Percentiles rank a stretch among this genome's conserved stretches.
Evolutionary conservation across 2,329 filamentous ascomycete species (phyloP).

Genomic region (Colletotrichum sublineola): DNA sequence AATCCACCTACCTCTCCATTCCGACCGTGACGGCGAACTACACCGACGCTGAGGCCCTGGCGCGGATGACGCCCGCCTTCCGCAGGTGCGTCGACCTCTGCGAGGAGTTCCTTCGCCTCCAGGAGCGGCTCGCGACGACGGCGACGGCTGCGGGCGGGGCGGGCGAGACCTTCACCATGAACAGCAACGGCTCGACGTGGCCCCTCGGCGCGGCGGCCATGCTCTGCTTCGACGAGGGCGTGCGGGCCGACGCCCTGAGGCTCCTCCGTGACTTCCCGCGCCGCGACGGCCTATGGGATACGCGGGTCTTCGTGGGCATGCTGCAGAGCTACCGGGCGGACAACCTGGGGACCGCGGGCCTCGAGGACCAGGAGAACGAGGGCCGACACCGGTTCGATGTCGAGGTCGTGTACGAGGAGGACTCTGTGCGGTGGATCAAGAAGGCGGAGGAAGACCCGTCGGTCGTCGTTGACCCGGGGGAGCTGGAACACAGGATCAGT

Average conservation of each 20-base stretch:
- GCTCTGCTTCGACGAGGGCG: constrained; percentile 54
- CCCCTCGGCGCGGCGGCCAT: constrained; percentile 57
- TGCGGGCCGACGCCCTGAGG: constrained; percentile 56
- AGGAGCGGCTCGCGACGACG: neutral
- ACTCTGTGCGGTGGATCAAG: constrained; percentile 34
- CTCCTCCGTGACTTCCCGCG: constrained; percentile 57
- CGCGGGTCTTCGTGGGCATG: constrained; percentile 55
- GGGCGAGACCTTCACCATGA: constrained; percentile 32
- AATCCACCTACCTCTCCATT: constrained; percentile 43
- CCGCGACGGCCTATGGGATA: constrained; percentile 60
- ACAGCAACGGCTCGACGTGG: constrained; percentile 51
- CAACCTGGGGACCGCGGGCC: neutral
- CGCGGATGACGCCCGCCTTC: constrained; percentile 56
- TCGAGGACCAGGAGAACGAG: neutral
- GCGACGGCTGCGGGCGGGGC: neutral
- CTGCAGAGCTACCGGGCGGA: constrained; percentile 10
- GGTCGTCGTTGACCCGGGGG: neutral
- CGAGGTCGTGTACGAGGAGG: constrained; percentile 37
- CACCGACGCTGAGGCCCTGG: constrained; percentile 52
- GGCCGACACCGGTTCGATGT: constrained; percentile 18
- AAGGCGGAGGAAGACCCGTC: constrained; percentile 25
- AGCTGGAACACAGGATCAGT: constrained; percentile 28
- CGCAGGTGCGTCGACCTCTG: constrained; percentile 37
- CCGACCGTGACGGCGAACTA: constrained; percentile 48
- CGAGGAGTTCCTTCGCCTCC: constrained; percentile 18